Base-by-base conservation (phyloP, 345 rosid genomes). In the Mercurialis annua region DNA sequence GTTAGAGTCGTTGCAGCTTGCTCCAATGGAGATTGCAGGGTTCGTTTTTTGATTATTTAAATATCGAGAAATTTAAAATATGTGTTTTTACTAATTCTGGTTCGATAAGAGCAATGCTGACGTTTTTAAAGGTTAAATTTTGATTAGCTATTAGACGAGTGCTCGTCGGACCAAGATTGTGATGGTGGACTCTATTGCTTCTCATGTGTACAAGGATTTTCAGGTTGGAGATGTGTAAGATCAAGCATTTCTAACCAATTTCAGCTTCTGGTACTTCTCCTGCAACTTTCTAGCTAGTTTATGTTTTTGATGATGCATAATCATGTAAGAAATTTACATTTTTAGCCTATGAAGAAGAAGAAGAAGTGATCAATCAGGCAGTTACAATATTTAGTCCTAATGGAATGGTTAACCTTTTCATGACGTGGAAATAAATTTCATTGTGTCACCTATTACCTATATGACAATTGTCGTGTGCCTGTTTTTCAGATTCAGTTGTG, bases 111-210 rank as follows among this genome's bases (percentile, higher is more conserved):
- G 44, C 11, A 24, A 24, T 52, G 23, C 27, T 46, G 1, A 30
- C 38, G 23, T 10, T 53, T 24, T 51, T 51, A 6, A 4, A 17
- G 6, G 30, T 26, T 11, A 2, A n/a, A 44, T 66, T 5, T n/a
- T 5, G 6, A 49, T 10, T 30, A 87, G 95, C 73, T 86, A 21
- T 80, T 84, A 18, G 89, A 84, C 34, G 70, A 62, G 43, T 88
- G 95, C 67, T 83, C 85, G 0, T 70, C 74, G 5, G 81, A 88
- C 65, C 73, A 79, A 70, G 91, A 88, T 76, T 88, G 95, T 36
- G 84, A 23, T 59, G 82, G 75, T 5, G 95, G 88, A 21, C 81
- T 84, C 9, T 77, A 84, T 47, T 88, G 95, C 58, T 83, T 80
- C 68, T 69, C 81, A 33, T 88, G 95, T 66, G 53, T 64, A 1